Conservation (phyloP, 2,329 filamentous ascomycete genomes). For the Daldinia sp. region DNA sequence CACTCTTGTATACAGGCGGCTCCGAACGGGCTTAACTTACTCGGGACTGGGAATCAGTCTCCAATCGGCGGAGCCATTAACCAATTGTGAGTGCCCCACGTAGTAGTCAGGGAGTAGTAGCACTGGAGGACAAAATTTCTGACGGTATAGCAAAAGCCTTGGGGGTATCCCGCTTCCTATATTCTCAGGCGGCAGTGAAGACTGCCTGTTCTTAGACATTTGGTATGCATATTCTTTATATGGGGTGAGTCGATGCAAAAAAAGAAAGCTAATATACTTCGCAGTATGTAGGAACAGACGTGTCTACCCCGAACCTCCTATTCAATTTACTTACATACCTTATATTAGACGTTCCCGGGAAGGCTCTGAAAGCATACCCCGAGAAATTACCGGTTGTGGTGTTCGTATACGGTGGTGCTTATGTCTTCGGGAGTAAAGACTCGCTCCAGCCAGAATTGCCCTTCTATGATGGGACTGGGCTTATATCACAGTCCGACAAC, state of each 20-base stretch:
- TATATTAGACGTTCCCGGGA: not conserved
- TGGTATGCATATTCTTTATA: not conserved
- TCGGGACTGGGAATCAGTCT: conserved; percentile 19
- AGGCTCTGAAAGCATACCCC: not conserved
- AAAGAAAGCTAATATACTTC: not conserved
- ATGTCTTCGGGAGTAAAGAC: conserved; percentile 23
- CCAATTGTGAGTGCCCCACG: not conserved
- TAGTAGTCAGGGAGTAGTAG: not conserved
- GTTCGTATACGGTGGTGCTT: conserved; percentile 22
- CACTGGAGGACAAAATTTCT: not conserved
- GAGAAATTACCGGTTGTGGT: conserved; percentile 14
- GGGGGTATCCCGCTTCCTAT: not conserved
- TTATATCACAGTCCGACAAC: conserved; percentile 20
- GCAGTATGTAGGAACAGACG: not conserved
- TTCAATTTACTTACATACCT: not conserved
- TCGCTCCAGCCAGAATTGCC: conserved; percentile 19
- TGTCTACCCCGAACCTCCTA: not conserved
- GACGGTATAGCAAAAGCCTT: not conserved
- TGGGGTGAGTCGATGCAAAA: not conserved
- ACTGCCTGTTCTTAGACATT: conserved; percentile 2
- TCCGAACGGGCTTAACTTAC: conserved; percentile 22
- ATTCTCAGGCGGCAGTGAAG: not conserved
- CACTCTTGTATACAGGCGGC: conserved; percentile 27
- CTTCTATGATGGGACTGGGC: conserved; percentile 25
- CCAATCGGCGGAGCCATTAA: conserved; percentile 1